Evolutionary conservation across 2,329 filamentous ascomycete genomes (phyloP), one percentile per base, ranked within the genome.

Genomic region (Fusarium sp.): DNA sequence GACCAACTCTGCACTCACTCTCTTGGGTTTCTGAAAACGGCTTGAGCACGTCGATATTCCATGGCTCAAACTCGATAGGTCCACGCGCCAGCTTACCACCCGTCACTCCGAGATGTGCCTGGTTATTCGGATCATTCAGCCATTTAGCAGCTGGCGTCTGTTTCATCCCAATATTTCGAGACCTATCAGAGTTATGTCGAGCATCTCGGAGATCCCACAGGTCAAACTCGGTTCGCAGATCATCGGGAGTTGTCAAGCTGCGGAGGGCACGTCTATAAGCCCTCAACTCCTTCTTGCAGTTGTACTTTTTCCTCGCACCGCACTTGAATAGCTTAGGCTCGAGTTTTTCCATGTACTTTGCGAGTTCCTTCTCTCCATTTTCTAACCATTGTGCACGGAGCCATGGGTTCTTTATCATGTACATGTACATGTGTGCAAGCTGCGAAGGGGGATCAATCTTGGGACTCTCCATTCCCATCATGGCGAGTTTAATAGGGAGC

Each of bases 401-500:
- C 23, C 23, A 31, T 1, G 16, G n/a, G 56, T 66, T 68, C 2
- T 36, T 20, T 7, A 11, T 3, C n/a, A 64, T n/a, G 38, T 56
- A 59, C 13, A 54, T 44, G 13, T 63, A 49, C 18, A 53, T 55
- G 6, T 36, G 36, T 36, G 40, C 51, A 51, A 60, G 59, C 44
- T 68, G 63, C 3, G 51, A 38, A 3, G 44, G 34, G 4, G 61
- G 62, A 13, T 66, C 55, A 4, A 68, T 33, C 6, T 36, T 54
- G 11, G 63, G 65, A 33, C 65, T 68, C 18, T 68, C 65, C 18
- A 68, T 36, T 1, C 63, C 50, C 20, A 67, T 25, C 13, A 27
- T 25, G 6, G 40, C 6, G 3, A 50, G 31, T 3, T 38, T 50
- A 9, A 64, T 13, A 1, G 2, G 10, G 2, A 54, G 20, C 2